Percentiles rank a stretch among this genome's conserved stretches.
These are phyloP conservation scores for Peltaster fructicola DNA, from an alignment of 2,329 filamentous ascomycete genomes.

Conservation along the genomic window DNA sequence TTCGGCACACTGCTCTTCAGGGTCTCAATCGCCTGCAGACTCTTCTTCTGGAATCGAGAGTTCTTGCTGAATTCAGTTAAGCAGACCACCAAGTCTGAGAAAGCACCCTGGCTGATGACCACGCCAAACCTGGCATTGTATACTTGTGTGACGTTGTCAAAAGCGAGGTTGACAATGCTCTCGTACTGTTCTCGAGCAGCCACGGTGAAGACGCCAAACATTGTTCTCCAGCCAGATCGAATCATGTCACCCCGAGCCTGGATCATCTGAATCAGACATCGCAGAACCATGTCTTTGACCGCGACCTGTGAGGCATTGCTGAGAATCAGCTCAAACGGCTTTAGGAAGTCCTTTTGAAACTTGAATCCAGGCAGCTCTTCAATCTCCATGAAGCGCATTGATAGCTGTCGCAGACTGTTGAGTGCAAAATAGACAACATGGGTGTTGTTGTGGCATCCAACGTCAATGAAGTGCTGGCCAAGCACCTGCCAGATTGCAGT, in stretches of 20 bases:
- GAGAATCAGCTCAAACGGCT: constrained; percentile 95
- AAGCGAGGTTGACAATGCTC: constrained; percentile 88
- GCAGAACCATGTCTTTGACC: constrained; percentile 93
- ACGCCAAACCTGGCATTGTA: constrained; percentile 93
- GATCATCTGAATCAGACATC: constrained; percentile 97
- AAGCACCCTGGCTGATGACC: constrained; percentile 89
- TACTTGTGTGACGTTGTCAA: constrained; percentile 88
- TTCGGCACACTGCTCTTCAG: constrained; percentile 84
- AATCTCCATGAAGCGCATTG: constrained; percentile 98
- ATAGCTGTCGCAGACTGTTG: constrained; percentile 84
- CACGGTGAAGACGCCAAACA: constrained; percentile 98
- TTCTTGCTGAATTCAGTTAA: constrained; percentile 99
- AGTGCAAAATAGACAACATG: constrained; percentile 95
- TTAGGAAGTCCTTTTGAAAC: constrained; percentile 98
- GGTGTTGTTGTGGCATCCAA: constrained; percentile 91
- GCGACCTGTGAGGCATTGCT: constrained; percentile 77
- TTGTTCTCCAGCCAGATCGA: constrained; percentile 92
- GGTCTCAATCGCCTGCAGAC: constrained; percentile 83
- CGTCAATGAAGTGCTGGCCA: constrained; percentile 96
- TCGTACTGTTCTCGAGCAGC: constrained; percentile 87
- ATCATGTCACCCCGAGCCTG: constrained; percentile 94
- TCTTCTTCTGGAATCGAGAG: constrained; percentile 96
- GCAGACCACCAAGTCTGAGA: constrained; percentile 90
- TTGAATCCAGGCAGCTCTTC: constrained; percentile 97
- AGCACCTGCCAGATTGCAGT: constrained; percentile 93